Evolutionary conservation across 768 basidiomycete species (phyloP), one percentile per base, ranked within the genome.

Genomic region (Boletellus emodensis): DNA sequence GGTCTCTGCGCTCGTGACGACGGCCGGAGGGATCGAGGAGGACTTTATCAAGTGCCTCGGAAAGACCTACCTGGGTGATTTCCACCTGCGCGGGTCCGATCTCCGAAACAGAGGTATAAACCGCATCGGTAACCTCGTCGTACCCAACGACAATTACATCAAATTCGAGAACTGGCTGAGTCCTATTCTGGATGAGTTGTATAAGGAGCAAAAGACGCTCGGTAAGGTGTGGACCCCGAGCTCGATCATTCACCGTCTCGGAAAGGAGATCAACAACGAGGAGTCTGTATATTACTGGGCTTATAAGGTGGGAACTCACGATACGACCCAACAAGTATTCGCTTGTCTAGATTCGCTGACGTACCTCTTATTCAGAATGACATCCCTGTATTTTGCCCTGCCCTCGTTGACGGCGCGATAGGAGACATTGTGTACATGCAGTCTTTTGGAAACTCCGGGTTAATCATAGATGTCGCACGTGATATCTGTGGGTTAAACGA

Each of bases 391-490:
- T 99, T 97, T 72, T 99, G 95, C 67, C 96, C 96, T 20, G 96
- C 96, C 1, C 72, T 99, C 42, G 98, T 96, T 22, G 96, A 99
- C 63, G 96, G 96, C 10, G 98, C 96, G 0, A 79, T 99, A 49
- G 96, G 96, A 49, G 96, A 99, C 68, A 97, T 98, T 94, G 85
- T 98, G 32, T 99, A 97, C 71, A 98, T 98, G 67, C 96, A 98
- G 71, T 94, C 94, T 13, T 99, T 94, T 78, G 79, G 82, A 54
- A 81, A 80, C 39, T 90, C 90, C 1, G 88, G 87, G 9, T 78
- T 99, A 43, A 73, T 89, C 17, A 73, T 99, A 53, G 96, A 99
- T 64, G 95, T 98, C 55, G 94, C 98, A 11, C 80, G 83, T 57
- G 96, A 99, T 65, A 97, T 99, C 49, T 84, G 94, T 17, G 75